Base-by-base conservation (phyloP, 2,329 filamentous ascomycete genomes). In the Pseudogymnoascus pannorum region DNA sequence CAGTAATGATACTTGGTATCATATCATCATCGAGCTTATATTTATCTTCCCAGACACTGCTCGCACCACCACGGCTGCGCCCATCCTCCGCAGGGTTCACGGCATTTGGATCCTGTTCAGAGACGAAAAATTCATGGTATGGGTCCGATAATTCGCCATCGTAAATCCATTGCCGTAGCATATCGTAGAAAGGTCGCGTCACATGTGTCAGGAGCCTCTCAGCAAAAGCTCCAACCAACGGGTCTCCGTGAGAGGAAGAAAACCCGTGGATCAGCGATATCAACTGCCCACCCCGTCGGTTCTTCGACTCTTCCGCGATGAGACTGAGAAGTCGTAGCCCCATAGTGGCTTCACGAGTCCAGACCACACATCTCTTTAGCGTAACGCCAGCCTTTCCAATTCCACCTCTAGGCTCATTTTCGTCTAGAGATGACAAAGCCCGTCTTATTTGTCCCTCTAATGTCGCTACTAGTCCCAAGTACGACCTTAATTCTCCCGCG, bases 141-240 rank as follows among this genome's bases (percentile, higher is more conserved):
- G 95, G 94, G 74, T 99, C 94, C n/a, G 91, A 92, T 12, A 99
- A 81, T 77, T 99, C 95, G 64, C 94, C 94, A 70, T 99, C 93
- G 71, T 99, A 99, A 58, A 99, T 96, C 94, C 94, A 99, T 68
- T 91, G 89, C 60, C 92, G 86, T 60, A 99, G 79, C 78, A 99
- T 97, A 69, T 95, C 91, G 73, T 99, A 99, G 72, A 99, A 99
- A 0, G 95, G 95, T 14, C 89, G 83, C 1, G 94, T 97, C 60
- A 99, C 89, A 69, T 93, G 90, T 5, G 83, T 82, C 5, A 99
- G 81, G 26, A 99, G 80, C 22, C 93, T 86, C 73, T 97, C 93
- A 0, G 94, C 94, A 76, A 97, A 97, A 0, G 87, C 87, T 65
- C 89, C 89, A 24, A 99, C 94, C 66, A 97, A 92, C 0, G 94